A percentile compares a stretch with the other conserved stretches of the same genome.
These are phyloP conservation scores for Lentinula boryana DNA, from an alignment of 768 basidiomycete species.

Conservation along the genomic window DNA sequence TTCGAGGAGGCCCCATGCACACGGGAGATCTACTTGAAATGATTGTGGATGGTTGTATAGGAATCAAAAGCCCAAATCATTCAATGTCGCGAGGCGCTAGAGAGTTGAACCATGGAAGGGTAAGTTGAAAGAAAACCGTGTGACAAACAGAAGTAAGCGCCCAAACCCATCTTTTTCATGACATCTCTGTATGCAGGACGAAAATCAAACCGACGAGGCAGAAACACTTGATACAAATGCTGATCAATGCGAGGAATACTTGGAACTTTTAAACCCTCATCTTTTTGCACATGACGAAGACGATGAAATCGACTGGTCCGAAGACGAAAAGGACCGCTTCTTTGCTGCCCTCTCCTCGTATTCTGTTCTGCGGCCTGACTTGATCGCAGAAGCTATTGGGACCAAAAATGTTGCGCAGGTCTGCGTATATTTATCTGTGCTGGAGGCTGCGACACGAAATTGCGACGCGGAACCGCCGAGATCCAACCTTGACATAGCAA, in stretches of 20 bases:
- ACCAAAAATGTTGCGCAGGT: constrained; percentile 68
- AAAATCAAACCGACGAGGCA: not conserved
- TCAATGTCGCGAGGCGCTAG: not conserved
- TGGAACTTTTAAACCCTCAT: not conserved
- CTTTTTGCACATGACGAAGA: not conserved
- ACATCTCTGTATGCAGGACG: not conserved
- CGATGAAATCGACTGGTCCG: constrained; percentile 48
- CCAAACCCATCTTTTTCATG: not conserved
- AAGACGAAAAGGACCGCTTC: constrained; percentile 61
- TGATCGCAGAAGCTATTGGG: constrained; percentile 62
- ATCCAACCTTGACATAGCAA: constrained; percentile 19
- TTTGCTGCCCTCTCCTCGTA: constrained; percentile 63
- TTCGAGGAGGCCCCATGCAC: not conserved
- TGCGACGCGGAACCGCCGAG: constrained; percentile 6
- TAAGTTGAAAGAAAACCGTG: not conserved
- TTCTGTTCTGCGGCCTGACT: constrained; percentile 71
- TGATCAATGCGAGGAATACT: not conserved
- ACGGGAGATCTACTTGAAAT: not conserved
- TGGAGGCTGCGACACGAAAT: constrained; percentile 20
- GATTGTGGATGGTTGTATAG: not conserved
- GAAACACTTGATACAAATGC: not conserved
- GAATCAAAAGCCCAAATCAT: not conserved
- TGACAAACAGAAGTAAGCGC: not conserved
- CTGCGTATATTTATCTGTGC: constrained; percentile 52
- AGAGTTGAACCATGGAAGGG: not conserved